A percentile compares a stretch with the other conserved stretches of the same genome.
phyloP scores from a whole-genome alignment of 2,329 filamentous ascomycete genomes.

The Ilyonectria destructans region DNA sequence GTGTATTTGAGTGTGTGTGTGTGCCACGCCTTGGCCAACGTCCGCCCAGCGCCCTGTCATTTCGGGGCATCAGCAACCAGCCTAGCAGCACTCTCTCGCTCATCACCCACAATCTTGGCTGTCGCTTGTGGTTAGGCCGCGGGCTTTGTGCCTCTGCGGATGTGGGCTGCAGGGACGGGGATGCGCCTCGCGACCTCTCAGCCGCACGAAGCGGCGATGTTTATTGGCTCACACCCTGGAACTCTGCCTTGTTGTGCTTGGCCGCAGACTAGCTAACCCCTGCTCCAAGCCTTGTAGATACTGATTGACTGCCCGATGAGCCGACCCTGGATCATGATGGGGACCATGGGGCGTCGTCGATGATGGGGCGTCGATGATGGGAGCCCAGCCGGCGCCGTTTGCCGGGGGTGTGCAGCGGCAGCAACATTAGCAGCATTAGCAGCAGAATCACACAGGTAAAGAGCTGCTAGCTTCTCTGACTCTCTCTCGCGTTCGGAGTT shows the following conservation, averaged over 20 bases:
- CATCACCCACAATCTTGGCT: conserved; percentile 11
- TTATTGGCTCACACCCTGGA: conserved; percentile 37
- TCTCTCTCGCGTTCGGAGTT: conserved; percentile 6
- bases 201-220: conserved; percentile 39
- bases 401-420: conserved; percentile 18
- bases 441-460: conserved; percentile 1
- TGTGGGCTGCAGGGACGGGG: conserved; percentile 17
- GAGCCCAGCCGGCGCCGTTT: conserved; percentile 14
- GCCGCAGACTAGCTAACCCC: conserved; percentile 23
- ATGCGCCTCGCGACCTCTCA: conserved; percentile 41
- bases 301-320: conserved; percentile 35
- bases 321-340: conserved; percentile 30
- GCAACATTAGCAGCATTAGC: conserved; percentile 15
- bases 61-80: not conserved
- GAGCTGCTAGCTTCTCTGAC: conserved; percentile 18
- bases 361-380: conserved; percentile 12
- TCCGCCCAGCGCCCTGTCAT: not conserved
- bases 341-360: not conserved
- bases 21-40: not conserved
- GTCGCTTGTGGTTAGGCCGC: conserved; percentile 17
- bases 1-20: not conserved
- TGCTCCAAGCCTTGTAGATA: conserved; percentile 43
- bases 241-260: conserved; percentile 45
- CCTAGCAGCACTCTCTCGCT: not conserved
- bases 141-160: not conserved